A percentile compares a stretch with the other conserved stretches of the same genome.
phyloP scores from a whole-genome alignment of 108 stramenopile genomes.

The Cyclotella sp. region DNA sequence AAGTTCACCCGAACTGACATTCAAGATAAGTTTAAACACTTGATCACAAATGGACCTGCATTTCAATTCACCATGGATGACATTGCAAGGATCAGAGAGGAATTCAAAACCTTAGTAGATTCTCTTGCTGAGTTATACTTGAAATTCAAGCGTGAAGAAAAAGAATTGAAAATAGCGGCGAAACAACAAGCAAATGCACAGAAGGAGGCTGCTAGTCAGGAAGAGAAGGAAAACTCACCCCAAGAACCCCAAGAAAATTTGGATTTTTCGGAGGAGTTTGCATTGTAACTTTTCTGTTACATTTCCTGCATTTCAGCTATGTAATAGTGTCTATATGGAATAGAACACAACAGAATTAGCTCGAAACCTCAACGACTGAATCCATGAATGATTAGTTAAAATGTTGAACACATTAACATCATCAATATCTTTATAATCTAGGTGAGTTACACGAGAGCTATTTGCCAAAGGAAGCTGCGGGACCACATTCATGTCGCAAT shows the following conservation, averaged over 20 bases:
- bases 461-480: conserved; percentile 2
- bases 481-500: not conserved
- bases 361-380: not conserved
- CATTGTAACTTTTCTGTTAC: not conserved
- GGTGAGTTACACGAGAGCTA: too few relatives aligned
- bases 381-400: not conserved
- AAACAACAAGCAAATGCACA: not conserved
- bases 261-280: not conserved
- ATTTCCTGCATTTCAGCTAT: not conserved
- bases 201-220: not conserved
- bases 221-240: conserved; percentile 34
- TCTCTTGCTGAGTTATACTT: conserved; percentile 53
- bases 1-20: conserved; percentile 50
- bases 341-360: not conserved
- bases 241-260: not conserved
- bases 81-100: conserved; percentile 70
- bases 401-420: not conserved
- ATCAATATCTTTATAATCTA: too few relatives aligned
- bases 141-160: conserved; percentile 18
- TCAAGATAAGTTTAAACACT: conserved; percentile 24
- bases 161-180: not conserved
- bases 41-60: conserved; percentile 55
- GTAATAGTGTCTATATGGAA: not conserved
- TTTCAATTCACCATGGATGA: conserved; percentile 72
- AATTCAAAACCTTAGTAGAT: conserved; percentile 64